A percentile compares a stretch with the other conserved stretches of the same genome.
Conservation (phyloP, 73 alveolate genomes). For the Paramecium biaurelia region DNA sequence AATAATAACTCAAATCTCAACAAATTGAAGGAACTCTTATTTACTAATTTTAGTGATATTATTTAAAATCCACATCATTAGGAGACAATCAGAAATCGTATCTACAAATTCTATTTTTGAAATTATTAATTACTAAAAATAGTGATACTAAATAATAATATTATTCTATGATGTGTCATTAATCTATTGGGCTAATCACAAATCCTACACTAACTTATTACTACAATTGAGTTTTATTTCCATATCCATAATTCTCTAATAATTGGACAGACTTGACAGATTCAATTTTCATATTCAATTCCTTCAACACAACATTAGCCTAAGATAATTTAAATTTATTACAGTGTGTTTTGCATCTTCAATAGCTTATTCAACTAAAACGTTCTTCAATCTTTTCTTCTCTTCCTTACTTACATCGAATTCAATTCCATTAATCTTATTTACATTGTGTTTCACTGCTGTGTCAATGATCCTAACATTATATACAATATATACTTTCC, state of each 20-base stretch:
- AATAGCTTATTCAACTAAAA: not conserved
- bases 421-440: not conserved
- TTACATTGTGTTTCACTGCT: not conserved
- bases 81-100: not conserved
- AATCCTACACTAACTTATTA: not conserved
- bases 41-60: not conserved
- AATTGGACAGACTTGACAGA: not conserved
- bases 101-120: not conserved
- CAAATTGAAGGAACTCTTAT: not conserved
- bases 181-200: not conserved
- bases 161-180: not conserved
- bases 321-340: not conserved
- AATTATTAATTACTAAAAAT: not conserved
- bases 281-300: not conserved
- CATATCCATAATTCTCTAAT: not conserved
- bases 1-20: not conserved
- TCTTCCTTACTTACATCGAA: not conserved
- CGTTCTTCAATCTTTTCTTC: not conserved
- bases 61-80: not conserved
- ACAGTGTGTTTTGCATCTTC: conserved; percentile 38
- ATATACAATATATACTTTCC: not conserved
- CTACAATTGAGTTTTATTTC: not conserved
- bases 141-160: not conserved
- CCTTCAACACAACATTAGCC: conserved; percentile 7
- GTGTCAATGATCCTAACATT: not conserved